Evolutionary conservation across 306 rosid species (phyloP).

Genomic region (Glycine latifolia): DNA sequence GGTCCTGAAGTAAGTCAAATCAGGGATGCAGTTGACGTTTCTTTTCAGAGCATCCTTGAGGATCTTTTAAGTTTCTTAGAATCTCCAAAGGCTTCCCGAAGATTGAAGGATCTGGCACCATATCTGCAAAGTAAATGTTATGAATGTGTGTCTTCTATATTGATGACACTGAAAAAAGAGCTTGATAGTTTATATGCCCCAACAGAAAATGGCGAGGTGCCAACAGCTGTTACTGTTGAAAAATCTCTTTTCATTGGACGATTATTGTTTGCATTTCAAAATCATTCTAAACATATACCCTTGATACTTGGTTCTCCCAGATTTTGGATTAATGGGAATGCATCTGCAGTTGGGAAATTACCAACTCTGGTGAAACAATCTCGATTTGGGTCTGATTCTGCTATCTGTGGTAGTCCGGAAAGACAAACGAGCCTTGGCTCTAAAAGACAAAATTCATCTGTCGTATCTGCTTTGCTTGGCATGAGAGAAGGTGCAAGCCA

Average conservation of each 20-base stretch:
- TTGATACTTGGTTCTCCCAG: conserved; percentile 89
- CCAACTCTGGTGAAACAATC: conserved; percentile 73
- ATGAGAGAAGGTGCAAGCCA: conserved; percentile 77
- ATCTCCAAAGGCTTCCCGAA: conserved; percentile 87
- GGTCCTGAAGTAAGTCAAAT: conserved; percentile 84
- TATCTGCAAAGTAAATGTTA: conserved; percentile 84
- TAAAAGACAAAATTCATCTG: conserved; percentile 72
- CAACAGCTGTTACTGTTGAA: conserved; percentile 67
- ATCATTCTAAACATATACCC: conserved; percentile 87
- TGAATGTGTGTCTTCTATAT: conserved; percentile 68
- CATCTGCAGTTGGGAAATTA: conserved; percentile 65
- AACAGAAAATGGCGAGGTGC: conserved; percentile 59
- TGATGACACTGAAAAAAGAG: conserved; percentile 68
- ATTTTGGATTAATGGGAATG: conserved; percentile 73
- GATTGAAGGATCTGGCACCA: conserved; percentile 79
- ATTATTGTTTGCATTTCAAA: conserved; percentile 86
- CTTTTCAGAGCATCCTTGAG: conserved; percentile 79
- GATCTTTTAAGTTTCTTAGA: conserved; percentile 89
- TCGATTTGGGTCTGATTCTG: conserved; percentile 64
- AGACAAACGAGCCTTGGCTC: conserved; percentile 53
- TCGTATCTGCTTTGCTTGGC: conserved; percentile 80
- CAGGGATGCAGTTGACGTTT: conserved; percentile 80
- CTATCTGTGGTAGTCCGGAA: conserved; percentile 62
- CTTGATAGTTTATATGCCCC: conserved; percentile 65
- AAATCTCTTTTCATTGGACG: conserved; percentile 93